A percentile compares a stretch with the other conserved stretches of the same genome.
Evolutionary conservation across 176 grass and related monocot genomes (phyloP).

Genomic region (Oryza meridionalis): DNA sequence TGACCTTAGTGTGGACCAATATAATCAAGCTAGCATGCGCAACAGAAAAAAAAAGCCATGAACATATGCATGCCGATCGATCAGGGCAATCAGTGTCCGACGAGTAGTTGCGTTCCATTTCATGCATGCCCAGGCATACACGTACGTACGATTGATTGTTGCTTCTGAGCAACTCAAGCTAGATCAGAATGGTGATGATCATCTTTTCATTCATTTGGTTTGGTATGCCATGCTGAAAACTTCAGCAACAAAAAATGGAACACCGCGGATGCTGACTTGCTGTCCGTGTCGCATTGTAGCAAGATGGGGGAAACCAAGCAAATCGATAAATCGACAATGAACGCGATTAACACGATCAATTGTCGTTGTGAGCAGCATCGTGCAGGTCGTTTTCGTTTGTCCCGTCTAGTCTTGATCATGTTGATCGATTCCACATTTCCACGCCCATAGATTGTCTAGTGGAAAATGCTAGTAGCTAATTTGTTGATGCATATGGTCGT

Average conservation of each 20-base stretch:
- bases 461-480: neutral
- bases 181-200: no score
- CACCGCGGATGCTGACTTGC: no score
- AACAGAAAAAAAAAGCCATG: neutral
- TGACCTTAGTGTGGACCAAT: neutral
- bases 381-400: neutral
- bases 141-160: neutral
- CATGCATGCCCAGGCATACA: no score
- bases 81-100: neutral
- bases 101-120: neutral
- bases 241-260: neutral
- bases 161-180: slow-evolving; percentile 31
- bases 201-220: neutral
- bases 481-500: neutral
- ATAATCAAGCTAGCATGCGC: neutral
- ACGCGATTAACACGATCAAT: neutral
- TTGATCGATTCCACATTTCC: neutral
- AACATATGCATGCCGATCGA: no score
- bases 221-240: neutral
- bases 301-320: neutral
- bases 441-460: neutral
- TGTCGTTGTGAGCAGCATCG: neutral
- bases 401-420: neutral
- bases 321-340: neutral
- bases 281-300: neutral